A percentile compares a stretch with the other conserved stretches of the same genome.
These are phyloP conservation scores for Amanita polypyramis DNA, from an alignment of 768 basidiomycete species.

Conservation along the genomic window DNA sequence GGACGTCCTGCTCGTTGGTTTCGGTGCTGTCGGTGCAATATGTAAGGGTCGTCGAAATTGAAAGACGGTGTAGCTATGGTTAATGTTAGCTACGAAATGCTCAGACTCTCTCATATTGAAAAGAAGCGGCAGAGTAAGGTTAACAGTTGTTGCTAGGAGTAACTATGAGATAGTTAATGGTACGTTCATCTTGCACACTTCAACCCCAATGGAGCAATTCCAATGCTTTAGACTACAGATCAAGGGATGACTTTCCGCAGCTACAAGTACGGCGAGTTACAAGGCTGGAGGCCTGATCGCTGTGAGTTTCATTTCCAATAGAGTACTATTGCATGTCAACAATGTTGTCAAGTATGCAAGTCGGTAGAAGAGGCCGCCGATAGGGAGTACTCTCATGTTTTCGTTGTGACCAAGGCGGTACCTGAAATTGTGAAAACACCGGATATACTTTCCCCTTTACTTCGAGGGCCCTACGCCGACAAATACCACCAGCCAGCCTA, in stretches of 20 bases:
- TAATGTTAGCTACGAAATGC: neutral
- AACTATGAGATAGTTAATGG: constrained; percentile 51
- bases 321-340: neutral
- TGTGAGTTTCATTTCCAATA: constrained; percentile 25
- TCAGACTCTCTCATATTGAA: constrained; percentile 48
- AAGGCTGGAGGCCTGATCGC: constrained; percentile 54
- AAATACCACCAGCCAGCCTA: constrained; percentile 43
- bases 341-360: constrained; percentile 35
- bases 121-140: constrained; percentile 45
- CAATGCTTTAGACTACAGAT: constrained; percentile 19
- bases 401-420: constrained; percentile 61
- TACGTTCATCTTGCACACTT: constrained; percentile 15
- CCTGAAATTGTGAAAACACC: constrained; percentile 56
- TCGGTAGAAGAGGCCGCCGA: constrained; percentile 53
- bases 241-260: constrained; percentile 49
- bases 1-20: constrained; percentile 51
- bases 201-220: neutral
- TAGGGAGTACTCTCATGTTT: constrained; percentile 49
- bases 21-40: constrained; percentile 56
- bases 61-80: no score
- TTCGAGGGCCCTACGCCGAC: constrained; percentile 37
- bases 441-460: constrained; percentile 41
- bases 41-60: constrained; percentile 30
- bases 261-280: constrained; percentile 45
- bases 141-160: constrained; percentile 66